A percentile compares a stretch with the other conserved stretches of the same genome.
phyloP scores from a whole-genome alignment of 805 yeast genomes.

The Metschnikowia similis region DNA sequence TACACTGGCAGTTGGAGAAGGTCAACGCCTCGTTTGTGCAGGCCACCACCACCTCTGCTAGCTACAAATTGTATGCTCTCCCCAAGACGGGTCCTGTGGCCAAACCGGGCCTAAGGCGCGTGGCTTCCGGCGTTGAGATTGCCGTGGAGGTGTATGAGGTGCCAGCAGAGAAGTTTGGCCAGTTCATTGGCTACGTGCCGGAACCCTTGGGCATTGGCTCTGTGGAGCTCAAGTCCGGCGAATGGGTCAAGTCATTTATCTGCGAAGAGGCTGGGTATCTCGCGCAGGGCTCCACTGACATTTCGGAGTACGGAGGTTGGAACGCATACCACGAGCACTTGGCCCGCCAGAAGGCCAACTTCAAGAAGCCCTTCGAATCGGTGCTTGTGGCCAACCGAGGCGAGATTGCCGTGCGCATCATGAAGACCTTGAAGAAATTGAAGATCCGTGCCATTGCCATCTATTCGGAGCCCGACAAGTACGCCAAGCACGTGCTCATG shows the following conservation, averaged over 20 bases:
- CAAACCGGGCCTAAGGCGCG: constrained; percentile 87
- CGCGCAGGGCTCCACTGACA: constrained; percentile 67
- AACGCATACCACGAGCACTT: constrained; percentile 51
- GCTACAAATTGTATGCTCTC: constrained; percentile 76
- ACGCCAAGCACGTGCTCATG: constrained; percentile 76
- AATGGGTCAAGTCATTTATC: constrained; percentile 86
- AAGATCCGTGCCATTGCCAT: constrained; percentile 80
- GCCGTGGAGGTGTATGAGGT: constrained; percentile 80
- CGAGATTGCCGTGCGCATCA: constrained; percentile 94
- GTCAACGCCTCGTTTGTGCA: constrained; percentile 70
- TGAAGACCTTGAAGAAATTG: constrained; percentile 78
- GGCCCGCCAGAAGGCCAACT: constrained; percentile 22
- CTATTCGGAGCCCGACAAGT: constrained; percentile 85
- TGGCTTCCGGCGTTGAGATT: constrained; percentile 55
- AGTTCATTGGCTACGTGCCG: constrained; percentile 83
- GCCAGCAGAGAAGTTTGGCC: constrained; percentile 75
- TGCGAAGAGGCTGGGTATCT: constrained; percentile 89
- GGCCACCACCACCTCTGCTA: constrained; percentile 63
- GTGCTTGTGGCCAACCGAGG: constrained; percentile 97
- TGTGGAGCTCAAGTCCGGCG: constrained; percentile 75
- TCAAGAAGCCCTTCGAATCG: constrained; percentile 61
- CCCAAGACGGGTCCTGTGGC: constrained; percentile 77
- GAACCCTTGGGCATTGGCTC: constrained; percentile 94
- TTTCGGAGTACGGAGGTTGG: constrained; percentile 91
- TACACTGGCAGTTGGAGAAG: constrained; percentile 90